These are phyloP conservation scores for Arthrobotrys iridis DNA, from an alignment of 2,329 filamentous ascomycete species.

Conservation along the genomic window DNA sequence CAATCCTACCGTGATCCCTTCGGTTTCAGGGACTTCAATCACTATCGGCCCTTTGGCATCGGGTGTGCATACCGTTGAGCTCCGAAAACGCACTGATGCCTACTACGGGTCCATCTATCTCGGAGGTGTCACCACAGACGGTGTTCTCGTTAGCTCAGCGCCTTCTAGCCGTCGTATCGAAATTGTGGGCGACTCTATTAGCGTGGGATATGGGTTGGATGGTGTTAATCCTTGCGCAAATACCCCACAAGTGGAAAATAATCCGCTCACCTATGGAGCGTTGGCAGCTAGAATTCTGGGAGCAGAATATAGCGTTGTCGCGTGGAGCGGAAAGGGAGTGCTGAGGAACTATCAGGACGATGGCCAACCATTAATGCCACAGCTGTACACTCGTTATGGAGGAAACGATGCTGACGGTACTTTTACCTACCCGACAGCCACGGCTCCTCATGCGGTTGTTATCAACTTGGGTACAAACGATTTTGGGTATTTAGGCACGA, in stretches of 20 bases:
- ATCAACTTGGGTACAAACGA: constrained; percentile 65
- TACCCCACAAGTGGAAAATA: constrained; percentile 62
- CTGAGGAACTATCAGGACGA: constrained; percentile 62
- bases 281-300: constrained; percentile 62
- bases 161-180: constrained; percentile 62
- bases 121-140: constrained; percentile 59
- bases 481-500: constrained; percentile 61
- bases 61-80: constrained; percentile 61
- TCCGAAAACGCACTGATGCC: constrained; percentile 62
- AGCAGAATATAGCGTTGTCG: constrained; percentile 64
- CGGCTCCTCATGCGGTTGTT: constrained; percentile 61
- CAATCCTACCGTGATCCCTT: constrained; percentile 58
- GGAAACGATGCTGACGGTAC: constrained; percentile 62
- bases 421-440: constrained; percentile 61
- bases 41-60: constrained; percentile 59
- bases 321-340: constrained; percentile 64
- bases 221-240: constrained; percentile 62
- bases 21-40: constrained; percentile 59
- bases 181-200: constrained; percentile 64
- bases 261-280: constrained; percentile 63
- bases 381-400: constrained; percentile 63
- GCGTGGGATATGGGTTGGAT: constrained; percentile 64
- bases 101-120: constrained; percentile 60
- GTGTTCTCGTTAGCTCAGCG: constrained; percentile 56
- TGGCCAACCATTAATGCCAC: constrained; percentile 61